Conservation (phyloP, 2,329 filamentous ascomycete genomes). For the Remersonia thermophila region DNA sequence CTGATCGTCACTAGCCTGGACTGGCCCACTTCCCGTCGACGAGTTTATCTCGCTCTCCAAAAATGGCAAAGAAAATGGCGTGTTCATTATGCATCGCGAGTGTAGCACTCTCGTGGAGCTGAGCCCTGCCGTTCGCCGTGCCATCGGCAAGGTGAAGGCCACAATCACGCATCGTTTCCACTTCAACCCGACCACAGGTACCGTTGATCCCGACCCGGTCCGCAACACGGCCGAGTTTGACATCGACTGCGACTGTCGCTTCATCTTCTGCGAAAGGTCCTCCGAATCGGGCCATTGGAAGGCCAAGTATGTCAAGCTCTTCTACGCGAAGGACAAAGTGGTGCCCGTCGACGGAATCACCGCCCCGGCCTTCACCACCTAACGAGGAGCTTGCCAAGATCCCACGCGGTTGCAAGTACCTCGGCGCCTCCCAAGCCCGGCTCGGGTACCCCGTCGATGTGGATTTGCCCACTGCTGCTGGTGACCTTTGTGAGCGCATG, state of each 20-base stretch:
- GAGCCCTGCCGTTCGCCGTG: constrained; percentile 26
- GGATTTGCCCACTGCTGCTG: constrained; percentile 28
- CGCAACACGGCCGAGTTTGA: constrained; percentile 28
- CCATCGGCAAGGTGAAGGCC: constrained; percentile 41
- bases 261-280: constrained; percentile 32
- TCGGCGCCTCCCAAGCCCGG: constrained; percentile 33
- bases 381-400: constrained; percentile 28
- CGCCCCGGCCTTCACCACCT: constrained; percentile 25
- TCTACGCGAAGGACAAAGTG: constrained; percentile 39
- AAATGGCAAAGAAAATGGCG: constrained; percentile 35
- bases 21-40: constrained; percentile 28
- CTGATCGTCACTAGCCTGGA: constrained; percentile 29
- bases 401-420: constrained; percentile 34
- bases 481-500: constrained; percentile 26
- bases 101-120: constrained; percentile 36
- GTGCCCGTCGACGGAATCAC: constrained; percentile 31
- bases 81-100: constrained; percentile 46
- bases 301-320: constrained; percentile 33
- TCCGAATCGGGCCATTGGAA: constrained; percentile 22
- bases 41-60: constrained; percentile 39
- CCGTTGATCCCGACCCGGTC: not conserved
- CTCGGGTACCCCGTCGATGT: constrained; percentile 32
- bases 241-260: constrained; percentile 39
- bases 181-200: constrained; percentile 6
- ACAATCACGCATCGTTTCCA: constrained; percentile 40